Evolutionary conservation across 352 stramenopile genomes (phyloP).

Genomic region (Paralagenidium karlingii): DNA sequence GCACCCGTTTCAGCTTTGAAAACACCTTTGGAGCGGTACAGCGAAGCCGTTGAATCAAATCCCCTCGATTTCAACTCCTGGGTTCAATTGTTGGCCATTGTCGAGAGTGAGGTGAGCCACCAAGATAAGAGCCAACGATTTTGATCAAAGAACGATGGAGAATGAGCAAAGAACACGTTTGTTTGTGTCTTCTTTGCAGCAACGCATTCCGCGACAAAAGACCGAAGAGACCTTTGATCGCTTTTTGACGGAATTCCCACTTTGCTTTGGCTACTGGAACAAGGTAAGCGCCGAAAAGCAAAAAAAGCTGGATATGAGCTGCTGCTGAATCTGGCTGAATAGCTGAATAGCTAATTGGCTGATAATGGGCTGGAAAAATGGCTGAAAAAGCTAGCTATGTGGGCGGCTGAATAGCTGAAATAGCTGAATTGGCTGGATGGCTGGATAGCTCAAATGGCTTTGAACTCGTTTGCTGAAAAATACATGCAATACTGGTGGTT

Average conservation of each 20-base stretch:
- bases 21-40: conserved; percentile 34
- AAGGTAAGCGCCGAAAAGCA: conserved; percentile 25
- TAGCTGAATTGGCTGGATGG: too few species aligned
- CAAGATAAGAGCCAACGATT: neutral
- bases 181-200: neutral
- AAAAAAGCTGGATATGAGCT: neutral
- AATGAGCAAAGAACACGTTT: too few species aligned
- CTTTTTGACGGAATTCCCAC: conserved; percentile 60
- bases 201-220: conserved; percentile 20
- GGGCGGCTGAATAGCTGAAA: too few species aligned
- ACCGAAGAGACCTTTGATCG: conserved; percentile 52
- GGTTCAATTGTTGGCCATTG: conserved; percentile 52
- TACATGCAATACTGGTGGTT: too few species aligned
- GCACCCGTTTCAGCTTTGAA: too few species aligned
- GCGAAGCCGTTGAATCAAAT: conserved; percentile 39
- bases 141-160: too few species aligned
- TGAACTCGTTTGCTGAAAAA: too few species aligned
- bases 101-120: conserved; percentile 42
- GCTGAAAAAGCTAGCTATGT: too few species aligned
- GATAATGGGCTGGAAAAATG: neutral
- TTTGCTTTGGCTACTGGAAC: conserved; percentile 83
- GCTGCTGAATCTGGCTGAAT: neutral
- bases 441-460: too few species aligned
- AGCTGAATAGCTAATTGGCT: neutral
- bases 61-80: conserved; percentile 74